Percentiles rank a stretch among this genome's conserved stretches.
Conservation (phyloP, 1,284 basidiomycete species). For the Vanrija sp. region DNA sequence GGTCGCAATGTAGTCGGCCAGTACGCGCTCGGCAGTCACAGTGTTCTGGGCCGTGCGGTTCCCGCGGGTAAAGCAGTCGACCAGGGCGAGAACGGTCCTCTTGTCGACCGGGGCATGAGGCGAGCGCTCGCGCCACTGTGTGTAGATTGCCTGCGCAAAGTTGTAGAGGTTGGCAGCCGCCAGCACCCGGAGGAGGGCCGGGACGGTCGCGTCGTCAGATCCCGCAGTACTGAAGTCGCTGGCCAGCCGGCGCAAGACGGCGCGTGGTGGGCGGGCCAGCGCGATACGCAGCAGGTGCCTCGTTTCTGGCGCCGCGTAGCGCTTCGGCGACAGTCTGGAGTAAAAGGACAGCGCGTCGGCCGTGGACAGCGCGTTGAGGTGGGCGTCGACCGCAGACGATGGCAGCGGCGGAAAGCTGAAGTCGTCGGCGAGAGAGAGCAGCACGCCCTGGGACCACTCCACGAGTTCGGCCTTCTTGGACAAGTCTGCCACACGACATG, state of each 20-base stretch:
- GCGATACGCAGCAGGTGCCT: constrained; percentile 9
- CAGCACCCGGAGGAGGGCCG: constrained; percentile 9
- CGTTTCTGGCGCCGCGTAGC: constrained; percentile 1
- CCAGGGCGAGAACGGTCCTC: constrained; percentile 4
- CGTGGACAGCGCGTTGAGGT: constrained; percentile 2
- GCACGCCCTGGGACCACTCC: constrained; percentile 5
- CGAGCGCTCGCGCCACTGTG: not conserved
- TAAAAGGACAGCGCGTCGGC: constrained; percentile 12
- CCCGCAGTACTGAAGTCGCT: constrained; percentile 1
- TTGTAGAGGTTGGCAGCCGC: constrained; percentile 8
- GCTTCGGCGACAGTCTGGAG: constrained; percentile 1
- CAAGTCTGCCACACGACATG: constrained; percentile 5
- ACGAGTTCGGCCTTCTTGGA: not conserved
- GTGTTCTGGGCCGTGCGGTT: constrained; percentile 3
- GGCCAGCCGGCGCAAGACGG: constrained; percentile 3
- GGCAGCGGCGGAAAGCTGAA: constrained; percentile 12
- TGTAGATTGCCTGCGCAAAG: constrained; percentile 1
- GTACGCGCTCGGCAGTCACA: constrained; percentile 3
- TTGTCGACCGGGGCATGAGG: constrained; percentile 2
- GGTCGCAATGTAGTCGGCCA: constrained; percentile 5
- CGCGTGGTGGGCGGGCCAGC: constrained; percentile 1
- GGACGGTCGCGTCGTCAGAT: constrained; percentile 2
- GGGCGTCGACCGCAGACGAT: not conserved
- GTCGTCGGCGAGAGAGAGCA: constrained; percentile 10
- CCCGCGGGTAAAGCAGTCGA: constrained; percentile 10